Evolutionary conservation across 441 rosid species (phyloP).

Genomic region (Hura crepitans): DNA sequence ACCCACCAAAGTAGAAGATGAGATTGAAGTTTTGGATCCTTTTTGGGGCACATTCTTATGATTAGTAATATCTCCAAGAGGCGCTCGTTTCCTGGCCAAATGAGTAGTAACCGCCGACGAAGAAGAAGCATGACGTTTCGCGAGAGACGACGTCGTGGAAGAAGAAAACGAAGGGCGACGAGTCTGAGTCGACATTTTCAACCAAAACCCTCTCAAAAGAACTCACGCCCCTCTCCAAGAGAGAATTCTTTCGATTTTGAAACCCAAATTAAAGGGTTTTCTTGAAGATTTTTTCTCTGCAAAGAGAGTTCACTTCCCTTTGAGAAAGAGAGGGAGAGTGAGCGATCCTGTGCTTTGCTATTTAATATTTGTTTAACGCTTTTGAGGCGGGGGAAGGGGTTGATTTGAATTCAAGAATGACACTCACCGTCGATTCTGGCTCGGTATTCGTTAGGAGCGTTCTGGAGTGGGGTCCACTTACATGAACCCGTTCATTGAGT

Average conservation of each 20-base stretch:
- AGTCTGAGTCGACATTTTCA: constrained; percentile 50
- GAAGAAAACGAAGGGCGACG: constrained; percentile 80
- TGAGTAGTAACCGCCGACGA: constrained; percentile 26
- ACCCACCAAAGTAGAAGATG: constrained; percentile 50
- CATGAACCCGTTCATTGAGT: background rate
- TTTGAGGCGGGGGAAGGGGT: constrained; percentile 35
- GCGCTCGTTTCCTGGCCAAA: constrained; percentile 71
- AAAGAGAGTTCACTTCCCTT: background rate
- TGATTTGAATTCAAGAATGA: constrained; percentile 39
- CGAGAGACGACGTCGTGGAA: constrained; percentile 66
- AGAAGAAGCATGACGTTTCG: constrained; percentile 58
- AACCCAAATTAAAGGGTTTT: constrained; percentile 1
- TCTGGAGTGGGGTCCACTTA: constrained; percentile 25
- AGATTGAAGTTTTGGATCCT: constrained; percentile 34
- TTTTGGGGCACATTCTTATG: constrained; percentile 37
- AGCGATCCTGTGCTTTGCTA: constrained; percentile 21
- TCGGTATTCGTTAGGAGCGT: constrained; percentile 52
- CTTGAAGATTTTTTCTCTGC: constrained; percentile 17
- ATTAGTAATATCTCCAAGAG: constrained; percentile 71
- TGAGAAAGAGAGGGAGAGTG: constrained; percentile 9
- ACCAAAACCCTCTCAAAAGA: background rate
- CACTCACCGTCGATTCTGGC: constrained; percentile 43
- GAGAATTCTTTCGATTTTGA: constrained; percentile 12
- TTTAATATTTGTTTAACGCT: constrained; percentile 24
- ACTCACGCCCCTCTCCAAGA: constrained; percentile 2